A percentile compares a stretch with the other conserved stretches of the same genome.
Conservation (phyloP, 371 early-diverging fungal genomes). For the Mucor irregularis region DNA sequence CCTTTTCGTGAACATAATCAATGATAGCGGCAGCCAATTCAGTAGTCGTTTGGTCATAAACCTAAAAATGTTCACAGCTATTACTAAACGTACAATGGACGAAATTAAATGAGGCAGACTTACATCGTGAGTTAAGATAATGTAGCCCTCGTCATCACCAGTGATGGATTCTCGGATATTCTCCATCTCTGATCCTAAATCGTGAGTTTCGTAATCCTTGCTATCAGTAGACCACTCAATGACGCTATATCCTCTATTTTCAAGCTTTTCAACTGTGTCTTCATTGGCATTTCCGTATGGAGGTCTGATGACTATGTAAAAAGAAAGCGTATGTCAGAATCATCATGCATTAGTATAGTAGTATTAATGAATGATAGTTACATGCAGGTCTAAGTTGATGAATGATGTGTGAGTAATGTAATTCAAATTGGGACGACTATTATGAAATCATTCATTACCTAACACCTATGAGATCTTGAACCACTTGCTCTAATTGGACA, state of each 20-base stretch:
- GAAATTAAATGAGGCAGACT: too few species aligned
- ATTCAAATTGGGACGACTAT: not conserved
- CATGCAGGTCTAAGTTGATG: constrained; percentile 32
- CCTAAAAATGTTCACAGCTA: too few species aligned
- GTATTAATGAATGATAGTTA: constrained; percentile 15
- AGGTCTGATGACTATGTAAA: constrained; percentile 42
- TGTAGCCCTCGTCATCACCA: constrained; percentile 13
- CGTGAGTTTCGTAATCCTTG: constrained; percentile 44
- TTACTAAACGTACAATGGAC: too few species aligned
- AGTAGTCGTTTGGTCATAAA: constrained; percentile 44
- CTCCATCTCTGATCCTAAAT: constrained; percentile 21
- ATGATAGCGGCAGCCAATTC: constrained; percentile 34
- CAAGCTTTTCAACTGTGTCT: constrained; percentile 26
- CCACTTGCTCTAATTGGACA: constrained; percentile 23
- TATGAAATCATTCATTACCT: constrained; percentile 9
- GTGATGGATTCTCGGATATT: not conserved
- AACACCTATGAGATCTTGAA: constrained; percentile 28
- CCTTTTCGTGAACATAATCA: constrained; percentile 26
- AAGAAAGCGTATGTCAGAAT: constrained; percentile 20
- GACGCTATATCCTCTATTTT: constrained; percentile 41
- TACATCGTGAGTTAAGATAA: constrained; percentile 33
- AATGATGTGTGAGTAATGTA: not conserved
- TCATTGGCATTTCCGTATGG: constrained; percentile 43
- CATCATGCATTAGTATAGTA: not conserved
- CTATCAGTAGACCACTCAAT: constrained; percentile 59